phyloP scores from a whole-genome alignment of 2,329 filamentous ascomycete genomes.

The Cladorrhinum sp. region DNA sequence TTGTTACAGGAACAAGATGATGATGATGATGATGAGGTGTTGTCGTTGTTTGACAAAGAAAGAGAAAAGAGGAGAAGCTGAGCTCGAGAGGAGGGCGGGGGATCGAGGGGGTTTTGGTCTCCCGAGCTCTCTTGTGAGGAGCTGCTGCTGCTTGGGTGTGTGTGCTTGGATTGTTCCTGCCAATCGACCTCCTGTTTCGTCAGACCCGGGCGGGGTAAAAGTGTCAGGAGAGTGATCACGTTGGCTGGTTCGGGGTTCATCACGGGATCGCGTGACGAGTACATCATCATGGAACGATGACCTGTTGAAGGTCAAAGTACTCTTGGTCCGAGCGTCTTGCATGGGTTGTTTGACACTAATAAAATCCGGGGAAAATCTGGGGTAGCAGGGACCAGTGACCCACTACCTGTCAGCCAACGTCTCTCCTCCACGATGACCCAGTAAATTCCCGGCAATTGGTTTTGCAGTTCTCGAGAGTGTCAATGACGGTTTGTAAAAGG shows the following conservation, averaged over 20 bases:
- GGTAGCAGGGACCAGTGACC: constrained; percentile 17
- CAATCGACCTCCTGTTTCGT: constrained; percentile 36
- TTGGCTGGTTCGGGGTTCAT: constrained; percentile 18
- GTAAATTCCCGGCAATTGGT: constrained; percentile 3
- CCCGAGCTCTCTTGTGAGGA: not conserved
- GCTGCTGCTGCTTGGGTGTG: too few species aligned
- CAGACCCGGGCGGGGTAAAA: constrained; percentile 45
- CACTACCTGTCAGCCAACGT: constrained; percentile 7
- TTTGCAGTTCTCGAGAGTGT: not conserved
- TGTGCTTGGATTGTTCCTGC: too few species aligned
- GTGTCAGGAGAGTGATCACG: constrained; percentile 27
- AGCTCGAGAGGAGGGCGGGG: constrained; percentile 10
- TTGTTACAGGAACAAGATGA: not conserved
- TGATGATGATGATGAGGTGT: constrained; percentile 10
- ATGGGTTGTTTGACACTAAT: constrained; percentile 17
- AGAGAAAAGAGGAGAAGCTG: constrained; percentile 12
- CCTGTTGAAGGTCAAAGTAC: constrained; percentile 17
- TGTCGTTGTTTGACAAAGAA: constrained; percentile 21
- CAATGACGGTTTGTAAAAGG: not conserved
- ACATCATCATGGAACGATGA: constrained; percentile 30
- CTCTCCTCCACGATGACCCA: not conserved
- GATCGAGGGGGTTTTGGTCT: constrained; percentile 3
- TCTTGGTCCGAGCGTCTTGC: constrained; percentile 27
- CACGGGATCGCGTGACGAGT: constrained; percentile 29
- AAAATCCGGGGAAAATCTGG: constrained; percentile 27